Evolutionary conservation across 768 basidiomycete genomes (phyloP).

Genomic region (Crassisporium funariophilum): DNA sequence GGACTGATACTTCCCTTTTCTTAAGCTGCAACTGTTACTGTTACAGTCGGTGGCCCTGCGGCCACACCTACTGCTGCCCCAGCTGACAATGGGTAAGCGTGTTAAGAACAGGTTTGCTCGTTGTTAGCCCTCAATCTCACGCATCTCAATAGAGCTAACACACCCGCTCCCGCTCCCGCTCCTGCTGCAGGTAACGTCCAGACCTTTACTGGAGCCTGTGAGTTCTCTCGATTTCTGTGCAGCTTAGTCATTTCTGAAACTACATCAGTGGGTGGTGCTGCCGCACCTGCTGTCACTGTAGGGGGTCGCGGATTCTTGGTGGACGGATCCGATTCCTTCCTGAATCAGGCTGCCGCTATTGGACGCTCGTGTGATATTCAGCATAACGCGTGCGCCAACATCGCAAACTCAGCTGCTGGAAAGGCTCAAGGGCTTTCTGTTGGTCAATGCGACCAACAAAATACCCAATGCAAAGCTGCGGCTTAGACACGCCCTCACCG

Average conservation of each 20-base stretch:
- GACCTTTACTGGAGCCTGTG: conserved; percentile 52
- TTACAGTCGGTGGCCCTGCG: conserved; percentile 15
- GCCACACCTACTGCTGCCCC: conserved; percentile 16
- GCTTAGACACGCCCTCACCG: no score
- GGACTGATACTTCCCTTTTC: background rate
- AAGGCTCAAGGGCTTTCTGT: conserved; percentile 39
- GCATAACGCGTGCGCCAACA: conserved; percentile 55
- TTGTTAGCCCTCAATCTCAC: background rate
- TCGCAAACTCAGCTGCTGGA: conserved; percentile 48
- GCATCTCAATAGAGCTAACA: background rate
- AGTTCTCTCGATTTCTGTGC: conserved; percentile 15
- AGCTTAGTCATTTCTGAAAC: conserved; percentile 3
- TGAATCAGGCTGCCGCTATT: conserved; percentile 49
- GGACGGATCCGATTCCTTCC: conserved; percentile 45
- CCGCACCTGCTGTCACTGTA: conserved; percentile 44
- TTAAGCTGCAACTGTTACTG: conserved; percentile 27
- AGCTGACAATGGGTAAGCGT: conserved; percentile 12
- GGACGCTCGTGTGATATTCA: conserved; percentile 62
- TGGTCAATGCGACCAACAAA: conserved; percentile 39
- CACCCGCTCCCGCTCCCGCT: conserved; percentile 13
- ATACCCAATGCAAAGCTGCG: conserved; percentile 32
- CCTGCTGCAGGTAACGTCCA: conserved; percentile 43
- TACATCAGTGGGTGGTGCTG: conserved; percentile 47
- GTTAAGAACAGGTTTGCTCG: background rate
- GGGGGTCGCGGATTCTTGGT: conserved; percentile 54